Base-by-base conservation (phyloP, 2,329 filamentous ascomycete genomes). In the Metarhizium humberi region DNA sequence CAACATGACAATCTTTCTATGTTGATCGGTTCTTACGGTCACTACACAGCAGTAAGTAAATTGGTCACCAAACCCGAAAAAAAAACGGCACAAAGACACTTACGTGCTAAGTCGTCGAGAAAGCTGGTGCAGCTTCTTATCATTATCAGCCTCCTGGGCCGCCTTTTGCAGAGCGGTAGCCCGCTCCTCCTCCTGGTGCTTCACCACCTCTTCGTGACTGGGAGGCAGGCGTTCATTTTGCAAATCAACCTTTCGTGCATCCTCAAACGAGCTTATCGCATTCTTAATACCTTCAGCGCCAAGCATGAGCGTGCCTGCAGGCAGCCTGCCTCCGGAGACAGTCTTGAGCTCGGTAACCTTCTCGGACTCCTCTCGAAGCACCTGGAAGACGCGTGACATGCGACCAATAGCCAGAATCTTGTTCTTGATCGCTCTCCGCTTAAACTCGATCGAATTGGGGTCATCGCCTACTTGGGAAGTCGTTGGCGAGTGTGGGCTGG, bases 211-310 rank as follows among this genome's bases (percentile, higher is more conserved):
- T 51, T 97, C 92, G 59, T 94, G 88, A 60, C 84, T 94, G 0
- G 94, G 94, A 51, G 94, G 94, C 60, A 99, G 78, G 59, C 90
- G 83, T 75, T 99, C 94, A 71, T 99, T 99, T 75, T 97, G 92
- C 59, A 97, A 67, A 75, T 99, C 94, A 51, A 99, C 92, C 78
- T 96, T 97, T 60, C 91, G 82, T 16, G 94, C 94, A 71, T 99
- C 94, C 70, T 99, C 94, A 63, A 99, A 99, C 63, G 84, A 95
- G 73, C 84, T 92, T 65, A 99, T 99, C 38, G 94, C 94, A 66
- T 96, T 92, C 79, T 97, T 99, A 77, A 97, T 96, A 57, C 94
- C 94, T 74, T 99, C 94, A 1, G 94, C 92, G 57, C 94, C 94
- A 53, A 97, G 82, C 94, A 99, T 97, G 59, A 99, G 85, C 6